A percentile compares a stretch with the other conserved stretches of the same genome.
These are phyloP conservation scores for Aleurites moluccanus DNA, from an alignment of 441 rosid species.

Conservation along the genomic window DNA sequence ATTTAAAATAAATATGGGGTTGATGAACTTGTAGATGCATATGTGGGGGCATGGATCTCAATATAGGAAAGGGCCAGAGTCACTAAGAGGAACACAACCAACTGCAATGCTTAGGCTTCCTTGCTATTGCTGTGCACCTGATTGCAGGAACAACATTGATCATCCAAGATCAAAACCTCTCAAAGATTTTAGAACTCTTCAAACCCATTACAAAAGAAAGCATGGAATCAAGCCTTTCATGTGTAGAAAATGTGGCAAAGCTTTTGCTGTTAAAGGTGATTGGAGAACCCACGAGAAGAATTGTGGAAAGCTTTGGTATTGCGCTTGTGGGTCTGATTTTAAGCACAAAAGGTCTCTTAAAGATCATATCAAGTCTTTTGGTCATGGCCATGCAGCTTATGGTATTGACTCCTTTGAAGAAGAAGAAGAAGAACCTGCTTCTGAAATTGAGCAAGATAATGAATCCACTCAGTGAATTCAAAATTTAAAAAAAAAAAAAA, in stretches of 20 bases:
- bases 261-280: constrained; percentile 94
- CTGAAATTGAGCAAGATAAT: constrained; percentile 71
- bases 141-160: constrained; percentile 94
- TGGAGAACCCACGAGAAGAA: constrained; percentile 99
- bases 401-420: constrained; percentile 66
- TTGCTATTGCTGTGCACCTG: constrained; percentile 89
- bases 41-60: constrained; percentile 99
- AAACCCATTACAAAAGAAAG: constrained; percentile 95
- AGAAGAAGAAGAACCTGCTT: constrained; percentile 67
- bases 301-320: constrained; percentile 97
- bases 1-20: too few species aligned
- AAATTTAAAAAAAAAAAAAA: too few species aligned
- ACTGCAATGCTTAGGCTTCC: constrained; percentile 94
- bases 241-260: constrained; percentile 90
- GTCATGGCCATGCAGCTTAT: constrained; percentile 73
- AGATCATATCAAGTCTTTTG: constrained; percentile 90
- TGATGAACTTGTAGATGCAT: constrained; percentile 65
- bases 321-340: constrained; percentile 91
- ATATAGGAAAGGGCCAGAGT: constrained; percentile 95
- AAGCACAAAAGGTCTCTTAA: constrained; percentile 95
- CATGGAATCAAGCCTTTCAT: constrained; percentile 88
- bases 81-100: constrained; percentile 91
- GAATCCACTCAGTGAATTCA: constrained; percentile 40
- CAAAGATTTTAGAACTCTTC: constrained; percentile 94
- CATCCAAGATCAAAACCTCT: constrained; percentile 89